These are phyloP conservation scores for Ustanciosporium gigantosporum DNA, from an alignment of 1,284 basidiomycete species.

Conservation along the genomic window DNA sequence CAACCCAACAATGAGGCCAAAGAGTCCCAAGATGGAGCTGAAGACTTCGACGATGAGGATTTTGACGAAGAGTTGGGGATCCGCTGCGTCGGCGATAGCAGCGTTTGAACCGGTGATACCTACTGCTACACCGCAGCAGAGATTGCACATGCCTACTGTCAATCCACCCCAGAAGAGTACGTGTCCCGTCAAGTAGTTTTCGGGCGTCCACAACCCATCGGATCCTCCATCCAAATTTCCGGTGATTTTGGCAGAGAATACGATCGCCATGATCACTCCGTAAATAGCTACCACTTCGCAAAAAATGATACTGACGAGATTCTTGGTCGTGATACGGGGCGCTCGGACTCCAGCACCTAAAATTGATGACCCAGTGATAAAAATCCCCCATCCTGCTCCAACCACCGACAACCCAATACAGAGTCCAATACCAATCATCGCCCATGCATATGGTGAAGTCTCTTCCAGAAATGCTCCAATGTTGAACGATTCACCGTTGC, in stretches of 20 bases:
- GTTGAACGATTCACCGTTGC: conserved; percentile 44
- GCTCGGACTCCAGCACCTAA: conserved; percentile 92
- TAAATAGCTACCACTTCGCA: conserved; percentile 98
- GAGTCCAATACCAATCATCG: conserved; percentile 83
- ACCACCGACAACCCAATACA: conserved; percentile 91
- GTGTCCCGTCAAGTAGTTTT: conserved; percentile 58
- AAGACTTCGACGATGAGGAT: conserved; percentile 58
- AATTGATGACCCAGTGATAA: conserved; percentile 91
- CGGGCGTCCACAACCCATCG: conserved; percentile 43
- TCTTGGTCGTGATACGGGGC: conserved; percentile 94
- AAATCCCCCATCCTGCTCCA: conserved; percentile 98
- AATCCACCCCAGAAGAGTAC: conserved; percentile 59
- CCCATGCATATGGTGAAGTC: conserved; percentile 91
- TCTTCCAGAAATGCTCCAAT: conserved; percentile 76
- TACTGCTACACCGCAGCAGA: conserved; percentile 57
- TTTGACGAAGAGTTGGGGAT: conserved; percentile 60
- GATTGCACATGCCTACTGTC: conserved; percentile 59
- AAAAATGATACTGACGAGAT: conserved; percentile 93
- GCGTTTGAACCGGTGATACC: conserved; percentile 60
- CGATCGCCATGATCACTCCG: conserved; percentile 72
- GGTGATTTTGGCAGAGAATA: conserved; percentile 57
- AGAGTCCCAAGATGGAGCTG: conserved; percentile 56
- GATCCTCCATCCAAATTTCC: conserved; percentile 45
- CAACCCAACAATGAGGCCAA: conserved; percentile 54
- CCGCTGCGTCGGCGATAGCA: conserved; percentile 58